Percentiles rank a stretch among this genome's conserved stretches.
These are phyloP conservation scores for Rubia peregrina DNA, from an alignment of 305 asterid species.

Conservation along the genomic window DNA sequence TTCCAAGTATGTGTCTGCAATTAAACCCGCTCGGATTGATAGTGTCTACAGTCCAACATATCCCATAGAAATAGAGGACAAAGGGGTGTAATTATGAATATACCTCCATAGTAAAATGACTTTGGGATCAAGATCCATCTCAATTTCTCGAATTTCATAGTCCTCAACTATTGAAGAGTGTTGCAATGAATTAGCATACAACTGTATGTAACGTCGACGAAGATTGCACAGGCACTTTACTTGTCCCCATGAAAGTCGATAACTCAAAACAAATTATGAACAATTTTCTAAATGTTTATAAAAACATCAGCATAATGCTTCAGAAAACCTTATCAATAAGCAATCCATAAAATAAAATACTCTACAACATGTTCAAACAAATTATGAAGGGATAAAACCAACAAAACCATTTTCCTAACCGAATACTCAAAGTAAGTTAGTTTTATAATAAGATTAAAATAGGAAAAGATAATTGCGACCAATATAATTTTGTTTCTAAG, in stretches of 20 bases:
- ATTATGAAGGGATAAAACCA: neutral
- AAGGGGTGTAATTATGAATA: constrained; percentile 14
- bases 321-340: neutral
- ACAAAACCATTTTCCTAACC: neutral
- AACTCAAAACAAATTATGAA: constrained; percentile 44
- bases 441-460: constrained; percentile 1
- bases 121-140: constrained; percentile 88
- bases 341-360: neutral
- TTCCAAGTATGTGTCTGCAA: constrained; percentile 96
- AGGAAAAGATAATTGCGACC: neutral
- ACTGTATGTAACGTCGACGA: constrained; percentile 82
- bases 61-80: neutral
- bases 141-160: constrained; percentile 59
- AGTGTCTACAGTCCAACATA: neutral
- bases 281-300: neutral
- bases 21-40: constrained; percentile 93
- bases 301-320: neutral
- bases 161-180: constrained; percentile 38
- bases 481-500: neutral
- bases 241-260: constrained; percentile 87
- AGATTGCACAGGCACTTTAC: constrained; percentile 72
- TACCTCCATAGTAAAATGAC: constrained; percentile 96
- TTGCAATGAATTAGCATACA: constrained; percentile 81
- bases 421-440: neutral
- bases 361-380: neutral